Percentiles rank a stretch among this genome's conserved stretches.
phyloP scores from a whole-genome alignment of 1,139 yeast genomes.

The Keqinozyma sinolaborantium region DNA sequence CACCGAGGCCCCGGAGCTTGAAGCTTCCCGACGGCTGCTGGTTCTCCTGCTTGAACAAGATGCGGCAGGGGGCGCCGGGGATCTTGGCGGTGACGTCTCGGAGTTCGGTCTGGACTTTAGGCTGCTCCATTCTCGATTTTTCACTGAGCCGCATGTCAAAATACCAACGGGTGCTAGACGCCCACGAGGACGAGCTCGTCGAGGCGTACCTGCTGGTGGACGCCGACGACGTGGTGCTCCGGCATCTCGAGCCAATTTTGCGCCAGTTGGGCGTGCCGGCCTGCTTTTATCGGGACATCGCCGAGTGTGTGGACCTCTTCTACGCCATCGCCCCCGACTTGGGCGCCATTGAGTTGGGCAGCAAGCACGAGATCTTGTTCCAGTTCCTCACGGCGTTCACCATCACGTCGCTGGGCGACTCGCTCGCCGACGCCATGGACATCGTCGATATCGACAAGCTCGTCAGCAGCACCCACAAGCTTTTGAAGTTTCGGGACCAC shows the following conservation, averaged over 20 bases:
- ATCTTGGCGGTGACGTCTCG: conserved; percentile 31
- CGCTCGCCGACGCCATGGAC: conserved; percentile 26
- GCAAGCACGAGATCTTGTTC: conserved; percentile 22
- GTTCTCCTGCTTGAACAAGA: conserved; percentile 37
- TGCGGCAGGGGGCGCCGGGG: conserved; percentile 40
- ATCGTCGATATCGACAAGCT: conserved; percentile 42
- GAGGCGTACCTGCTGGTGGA: conserved; percentile 22
- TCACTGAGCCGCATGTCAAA: conserved; percentile 1
- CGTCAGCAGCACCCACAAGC: conserved; percentile 20
- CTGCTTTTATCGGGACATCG: conserved; percentile 32
- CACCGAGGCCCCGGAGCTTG: conserved; percentile 38
- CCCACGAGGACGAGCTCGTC: conserved; percentile 32
- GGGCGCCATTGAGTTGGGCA: conserved; percentile 4
- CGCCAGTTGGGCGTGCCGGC: conserved; percentile 23
- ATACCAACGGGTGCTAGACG: conserved; percentile 15
- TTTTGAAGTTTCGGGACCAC: conserved; percentile 33
- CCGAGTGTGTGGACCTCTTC: conserved; percentile 29
- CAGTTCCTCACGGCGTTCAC: conserved; percentile 30
- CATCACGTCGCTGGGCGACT: conserved; percentile 17
- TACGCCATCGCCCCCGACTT: conserved; percentile 18
- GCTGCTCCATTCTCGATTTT: conserved; percentile 10
- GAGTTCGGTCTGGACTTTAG: conserved; percentile 42
- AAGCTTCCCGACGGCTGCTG: conserved; percentile 43
- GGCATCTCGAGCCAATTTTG: conserved; percentile 23
- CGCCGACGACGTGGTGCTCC: conserved; percentile 28